Conservation (phyloP, 345 rosid species). For the Brassica rapa region DNA sequence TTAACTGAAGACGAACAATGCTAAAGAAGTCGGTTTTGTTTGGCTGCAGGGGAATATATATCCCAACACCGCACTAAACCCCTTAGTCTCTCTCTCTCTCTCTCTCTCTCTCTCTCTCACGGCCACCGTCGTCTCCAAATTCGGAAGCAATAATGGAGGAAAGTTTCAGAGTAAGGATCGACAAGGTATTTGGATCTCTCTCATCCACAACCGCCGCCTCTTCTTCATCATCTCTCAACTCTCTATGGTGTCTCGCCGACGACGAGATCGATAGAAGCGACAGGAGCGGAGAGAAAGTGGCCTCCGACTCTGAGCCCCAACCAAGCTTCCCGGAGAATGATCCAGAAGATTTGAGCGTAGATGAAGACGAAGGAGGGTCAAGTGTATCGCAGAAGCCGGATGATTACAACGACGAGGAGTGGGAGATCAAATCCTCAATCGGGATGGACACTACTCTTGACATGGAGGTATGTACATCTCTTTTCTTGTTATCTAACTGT, state of each 20-base stretch:
- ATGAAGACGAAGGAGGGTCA: conserved; percentile 22
- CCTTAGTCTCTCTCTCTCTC: neutral
- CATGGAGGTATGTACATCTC: conserved; percentile 50
- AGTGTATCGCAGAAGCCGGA: conserved; percentile 40
- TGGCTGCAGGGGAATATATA: conserved; percentile 27
- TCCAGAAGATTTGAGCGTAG: conserved; percentile 37
- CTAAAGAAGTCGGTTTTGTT: conserved; percentile 35
- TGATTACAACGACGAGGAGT: conserved; percentile 63
- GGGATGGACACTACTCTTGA: conserved; percentile 77
- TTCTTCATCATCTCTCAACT: conserved; percentile 27
- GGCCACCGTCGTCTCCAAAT: conserved; percentile 6
- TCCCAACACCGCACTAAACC: neutral
- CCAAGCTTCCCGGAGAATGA: conserved; percentile 38
- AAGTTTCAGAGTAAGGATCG: conserved; percentile 69
- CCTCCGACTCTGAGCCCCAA: conserved; percentile 23
- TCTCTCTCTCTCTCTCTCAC: neutral
- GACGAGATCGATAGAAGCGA: conserved; percentile 59
- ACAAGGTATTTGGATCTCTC: conserved; percentile 71
- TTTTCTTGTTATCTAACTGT: neutral
- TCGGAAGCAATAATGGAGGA: conserved; percentile 52
- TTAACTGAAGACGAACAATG: conserved; percentile 15
- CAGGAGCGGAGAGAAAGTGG: conserved; percentile 46
- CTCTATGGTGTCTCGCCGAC: conserved; percentile 71
- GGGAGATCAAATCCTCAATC: conserved; percentile 71
- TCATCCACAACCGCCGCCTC: conserved; percentile 43